Evolutionary conservation across 2,329 filamentous ascomycete species (phyloP).

Genomic region (Scedosporium boydii): DNA sequence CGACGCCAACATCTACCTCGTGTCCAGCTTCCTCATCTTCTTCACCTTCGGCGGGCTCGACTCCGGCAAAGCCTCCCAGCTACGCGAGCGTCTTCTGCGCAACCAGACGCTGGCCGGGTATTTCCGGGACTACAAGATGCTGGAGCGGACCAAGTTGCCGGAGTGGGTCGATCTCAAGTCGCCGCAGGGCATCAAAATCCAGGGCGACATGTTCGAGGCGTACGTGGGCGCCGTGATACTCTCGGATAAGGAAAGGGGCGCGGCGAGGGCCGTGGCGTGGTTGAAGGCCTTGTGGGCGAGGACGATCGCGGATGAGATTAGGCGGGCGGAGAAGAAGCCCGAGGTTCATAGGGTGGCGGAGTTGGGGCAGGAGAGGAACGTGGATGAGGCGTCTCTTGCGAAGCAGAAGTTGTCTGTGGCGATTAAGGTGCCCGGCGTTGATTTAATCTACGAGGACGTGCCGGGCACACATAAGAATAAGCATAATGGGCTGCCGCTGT

Average conservation of each 20-base stretch:
- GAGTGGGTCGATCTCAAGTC: conserved; percentile 28
- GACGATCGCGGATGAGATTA: conserved; percentile 48
- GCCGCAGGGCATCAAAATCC: conserved; percentile 55
- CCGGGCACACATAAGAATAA: conserved; percentile 44
- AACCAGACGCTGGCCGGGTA: conserved; percentile 70
- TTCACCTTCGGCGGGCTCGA: conserved; percentile 56
- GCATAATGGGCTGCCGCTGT: conserved; percentile 44
- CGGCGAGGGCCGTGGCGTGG: conserved; percentile 56
- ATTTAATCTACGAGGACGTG: conserved; percentile 52
- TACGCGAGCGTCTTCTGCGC: conserved; percentile 71
- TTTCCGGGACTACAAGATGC: conserved; percentile 60
- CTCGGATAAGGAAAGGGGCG: conserved; percentile 54
- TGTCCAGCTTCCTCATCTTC: conserved; percentile 67
- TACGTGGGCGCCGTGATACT: conserved; percentile 75
- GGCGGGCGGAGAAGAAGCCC: conserved; percentile 25
- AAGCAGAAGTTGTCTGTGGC: conserved; percentile 41
- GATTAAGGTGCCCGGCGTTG: conserved; percentile 48
- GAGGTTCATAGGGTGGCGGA: conserved; percentile 10
- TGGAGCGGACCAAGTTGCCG: conserved; percentile 51
- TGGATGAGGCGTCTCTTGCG: conserved; percentile 5
- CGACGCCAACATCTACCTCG: conserved; percentile 74
- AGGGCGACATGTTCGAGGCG: conserved; percentile 84
- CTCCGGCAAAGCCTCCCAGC: conserved; percentile 61
- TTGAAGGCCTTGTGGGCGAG: conserved; percentile 65
- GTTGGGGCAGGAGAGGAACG: conserved; percentile 7